Conservation (phyloP, 2,329 filamentous ascomycete species). For the Corniculantispora saksenae region DNA sequence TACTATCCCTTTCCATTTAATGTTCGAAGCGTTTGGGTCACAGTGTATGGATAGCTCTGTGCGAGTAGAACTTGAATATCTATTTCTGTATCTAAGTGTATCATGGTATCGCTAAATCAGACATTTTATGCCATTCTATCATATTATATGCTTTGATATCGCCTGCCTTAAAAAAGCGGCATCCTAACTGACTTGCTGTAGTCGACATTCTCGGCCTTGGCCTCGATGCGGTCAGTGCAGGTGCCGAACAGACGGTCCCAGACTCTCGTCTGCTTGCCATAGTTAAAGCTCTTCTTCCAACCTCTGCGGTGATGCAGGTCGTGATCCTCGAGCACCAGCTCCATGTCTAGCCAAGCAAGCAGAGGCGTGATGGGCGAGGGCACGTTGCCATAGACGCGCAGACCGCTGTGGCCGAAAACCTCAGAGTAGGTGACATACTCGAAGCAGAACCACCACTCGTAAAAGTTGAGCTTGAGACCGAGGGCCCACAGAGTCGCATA, state of each 20-base stretch:
- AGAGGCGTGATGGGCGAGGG: constrained; percentile 38
- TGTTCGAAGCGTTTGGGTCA: not conserved
- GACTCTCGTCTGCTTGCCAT: constrained; percentile 18
- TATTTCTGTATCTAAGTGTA: constrained; percentile 8
- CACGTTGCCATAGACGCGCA: constrained; percentile 38
- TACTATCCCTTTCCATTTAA: too few relatives aligned
- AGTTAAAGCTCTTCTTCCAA: constrained; percentile 28
- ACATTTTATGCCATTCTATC: not conserved
- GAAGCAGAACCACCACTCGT: constrained; percentile 49
- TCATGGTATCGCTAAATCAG: constrained; percentile 12
- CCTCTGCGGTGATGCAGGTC: constrained; percentile 42
- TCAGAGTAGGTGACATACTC: constrained; percentile 45
- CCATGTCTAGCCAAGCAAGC: constrained; percentile 32
- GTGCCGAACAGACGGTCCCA: constrained; percentile 18
- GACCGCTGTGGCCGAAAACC: constrained; percentile 40
- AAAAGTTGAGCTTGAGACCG: constrained; percentile 46
- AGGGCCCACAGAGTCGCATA: constrained; percentile 35
- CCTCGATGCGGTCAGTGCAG: constrained; percentile 16
- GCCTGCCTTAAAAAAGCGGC: not conserved
- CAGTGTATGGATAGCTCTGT: not conserved
- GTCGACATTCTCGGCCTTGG: constrained; percentile 15
- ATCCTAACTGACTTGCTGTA: not conserved
- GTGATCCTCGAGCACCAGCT: constrained; percentile 45
- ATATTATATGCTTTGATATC: not conserved
- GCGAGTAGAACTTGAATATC: not conserved